These are phyloP conservation scores for Monosporascus cannonballus DNA, from an alignment of 2,329 filamentous ascomycete genomes.

Conservation along the genomic window DNA sequence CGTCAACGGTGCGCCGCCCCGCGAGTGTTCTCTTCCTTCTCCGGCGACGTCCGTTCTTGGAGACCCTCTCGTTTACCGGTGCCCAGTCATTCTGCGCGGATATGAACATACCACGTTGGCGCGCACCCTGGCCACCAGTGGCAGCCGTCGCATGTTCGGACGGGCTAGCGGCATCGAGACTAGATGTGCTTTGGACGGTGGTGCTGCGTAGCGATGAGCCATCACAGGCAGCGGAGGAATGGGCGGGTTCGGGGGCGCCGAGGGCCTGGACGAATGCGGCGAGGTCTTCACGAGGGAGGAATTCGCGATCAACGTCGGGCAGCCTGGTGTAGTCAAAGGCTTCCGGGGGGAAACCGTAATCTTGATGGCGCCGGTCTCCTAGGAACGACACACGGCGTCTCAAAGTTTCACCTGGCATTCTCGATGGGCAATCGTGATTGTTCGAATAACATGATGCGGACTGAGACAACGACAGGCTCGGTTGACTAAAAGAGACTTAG, in stretches of 20 bases:
- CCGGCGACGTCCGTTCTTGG: constrained; percentile 35
- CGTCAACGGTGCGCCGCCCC: constrained; percentile 67
- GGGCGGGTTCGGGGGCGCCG: constrained; percentile 70
- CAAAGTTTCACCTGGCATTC: constrained; percentile 19
- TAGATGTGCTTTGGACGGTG: constrained; percentile 33
- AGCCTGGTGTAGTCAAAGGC: constrained; percentile 64
- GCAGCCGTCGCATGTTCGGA: constrained; percentile 19
- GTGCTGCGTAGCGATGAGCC: constrained; percentile 34
- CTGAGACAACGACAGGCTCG: no score
- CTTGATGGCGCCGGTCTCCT: constrained; percentile 20
- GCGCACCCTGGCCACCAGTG: constrained; percentile 27
- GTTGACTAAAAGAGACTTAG: no score
- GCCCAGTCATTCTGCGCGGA: constrained; percentile 95
- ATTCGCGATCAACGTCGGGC: constrained; percentile 76
- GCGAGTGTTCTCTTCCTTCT: constrained; percentile 33
- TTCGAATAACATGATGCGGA: constrained; percentile 11
- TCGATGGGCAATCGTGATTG: constrained; percentile 7
- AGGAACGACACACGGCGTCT: constrained; percentile 17
- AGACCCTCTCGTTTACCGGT: constrained; percentile 70
- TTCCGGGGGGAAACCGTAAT: constrained; percentile 54
- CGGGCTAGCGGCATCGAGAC: constrained; percentile 26
- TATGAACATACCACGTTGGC: constrained; percentile 52
- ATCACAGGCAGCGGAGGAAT: constrained; percentile 53
- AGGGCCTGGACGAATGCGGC: constrained; percentile 75
- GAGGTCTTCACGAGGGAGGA: constrained; percentile 67